A percentile compares a stretch with the other conserved stretches of the same genome.
Evolutionary conservation across 2,329 filamentous ascomycete genomes (phyloP).

Genomic region (Gaeumannomyces tritici): DNA sequence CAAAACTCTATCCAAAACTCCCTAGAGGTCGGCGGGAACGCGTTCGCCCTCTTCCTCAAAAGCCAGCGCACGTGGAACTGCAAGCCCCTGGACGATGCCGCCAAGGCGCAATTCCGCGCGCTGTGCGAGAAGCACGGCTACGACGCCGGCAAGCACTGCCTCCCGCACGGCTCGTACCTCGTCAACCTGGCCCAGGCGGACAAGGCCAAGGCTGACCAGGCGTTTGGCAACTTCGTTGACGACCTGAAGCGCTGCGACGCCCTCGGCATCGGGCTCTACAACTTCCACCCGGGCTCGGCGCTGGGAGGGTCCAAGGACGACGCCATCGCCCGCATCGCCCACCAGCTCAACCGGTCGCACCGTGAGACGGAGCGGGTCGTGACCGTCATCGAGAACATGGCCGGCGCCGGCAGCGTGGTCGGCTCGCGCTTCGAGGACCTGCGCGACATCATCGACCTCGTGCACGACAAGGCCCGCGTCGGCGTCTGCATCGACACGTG

Average conservation of each 20-base stretch:
- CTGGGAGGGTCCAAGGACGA: slow-evolving; percentile 56
- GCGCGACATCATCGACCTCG: slow-evolving; percentile 67
- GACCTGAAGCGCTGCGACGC: slow-evolving; percentile 78
- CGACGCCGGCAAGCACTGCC: slow-evolving; percentile 60
- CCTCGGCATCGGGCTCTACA: slow-evolving; percentile 86
- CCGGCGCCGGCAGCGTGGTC: slow-evolving; percentile 77
- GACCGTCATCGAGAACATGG: slow-evolving; percentile 93
- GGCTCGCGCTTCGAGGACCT: slow-evolving; percentile 82
- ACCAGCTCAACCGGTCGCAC: slow-evolving; percentile 75
- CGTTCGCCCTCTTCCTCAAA: slow-evolving; percentile 92
- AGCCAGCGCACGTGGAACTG: slow-evolving; percentile 93
- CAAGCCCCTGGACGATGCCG: slow-evolving; percentile 61
- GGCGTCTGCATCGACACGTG: slow-evolving; percentile 97
- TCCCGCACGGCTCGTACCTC: slow-evolving; percentile 93
- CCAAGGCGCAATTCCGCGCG: slow-evolving; percentile 58
- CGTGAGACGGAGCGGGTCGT: slow-evolving; percentile 65
- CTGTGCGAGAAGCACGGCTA: slow-evolving; percentile 62
- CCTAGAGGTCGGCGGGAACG: slow-evolving; percentile 75
- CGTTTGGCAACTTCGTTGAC: slow-evolving; percentile 77
- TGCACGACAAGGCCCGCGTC: slow-evolving; percentile 74
- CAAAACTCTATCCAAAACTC: slow-evolving; percentile 80
- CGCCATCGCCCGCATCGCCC: slow-evolving; percentile 70
- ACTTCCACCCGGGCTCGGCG: slow-evolving; percentile 89
- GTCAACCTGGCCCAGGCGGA: slow-evolving; percentile 91
- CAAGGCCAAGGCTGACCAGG: slow-evolving; percentile 68